Percentiles rank a stretch among this genome's conserved stretches.
phyloP scores from a whole-genome alignment of 2,329 filamentous ascomycete species.

The Trichoderma pleuroti region DNA sequence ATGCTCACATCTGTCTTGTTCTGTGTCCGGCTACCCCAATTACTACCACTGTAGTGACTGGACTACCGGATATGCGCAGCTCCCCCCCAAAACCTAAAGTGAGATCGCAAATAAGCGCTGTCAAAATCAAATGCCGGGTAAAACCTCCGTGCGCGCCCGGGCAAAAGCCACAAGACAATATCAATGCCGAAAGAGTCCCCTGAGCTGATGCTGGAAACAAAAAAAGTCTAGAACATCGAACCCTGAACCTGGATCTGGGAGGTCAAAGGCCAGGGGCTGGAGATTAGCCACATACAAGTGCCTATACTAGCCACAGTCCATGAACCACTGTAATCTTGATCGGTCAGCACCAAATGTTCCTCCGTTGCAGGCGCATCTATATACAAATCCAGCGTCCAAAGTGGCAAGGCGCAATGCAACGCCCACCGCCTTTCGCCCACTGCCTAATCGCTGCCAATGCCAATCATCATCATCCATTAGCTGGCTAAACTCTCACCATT shows the following conservation, averaged over 20 bases:
- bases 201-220: background rate
- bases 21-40: fast-evolving
- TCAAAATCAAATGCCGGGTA: background rate
- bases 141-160: background rate
- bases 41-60: fast-evolving
- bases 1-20: background rate
- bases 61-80: background rate
- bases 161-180: background rate
- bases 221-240: background rate
- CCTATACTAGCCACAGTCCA: background rate
- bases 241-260: background rate
- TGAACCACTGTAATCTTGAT: background rate
- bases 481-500: background rate
- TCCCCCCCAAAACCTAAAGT: background rate
- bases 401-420: background rate
- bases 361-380: background rate
- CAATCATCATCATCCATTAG: background rate
- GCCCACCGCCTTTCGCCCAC: background rate
- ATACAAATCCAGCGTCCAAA: background rate
- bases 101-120: background rate
- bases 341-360: background rate
- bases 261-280: background rate
- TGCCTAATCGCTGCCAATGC: background rate
- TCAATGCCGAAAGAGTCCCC: background rate
- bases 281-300: background rate